Evolutionary conservation across 371 early-diverging fungal genomes (phyloP).

Genomic region (Choanephora cucurbitarum): DNA sequence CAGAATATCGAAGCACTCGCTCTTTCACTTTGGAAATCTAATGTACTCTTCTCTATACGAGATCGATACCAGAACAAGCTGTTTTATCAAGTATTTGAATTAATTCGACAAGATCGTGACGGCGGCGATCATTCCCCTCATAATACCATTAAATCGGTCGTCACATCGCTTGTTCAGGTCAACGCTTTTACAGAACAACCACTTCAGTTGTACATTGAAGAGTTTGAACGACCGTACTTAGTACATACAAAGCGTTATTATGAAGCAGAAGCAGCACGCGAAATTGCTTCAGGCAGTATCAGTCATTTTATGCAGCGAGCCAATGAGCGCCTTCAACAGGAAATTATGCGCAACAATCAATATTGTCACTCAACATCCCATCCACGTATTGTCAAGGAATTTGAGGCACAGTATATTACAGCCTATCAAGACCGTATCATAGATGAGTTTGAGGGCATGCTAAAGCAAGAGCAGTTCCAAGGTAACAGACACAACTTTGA

Average conservation of each 20-base stretch:
- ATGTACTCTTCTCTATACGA: conserved; percentile 66
- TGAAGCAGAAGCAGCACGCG: conserved; percentile 65
- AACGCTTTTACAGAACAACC: conserved; percentile 73
- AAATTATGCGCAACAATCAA: conserved; percentile 52
- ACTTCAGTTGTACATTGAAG: conserved; percentile 74
- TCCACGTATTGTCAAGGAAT: conserved; percentile 68
- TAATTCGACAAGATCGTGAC: conserved; percentile 72
- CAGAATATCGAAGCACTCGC: conserved; percentile 76
- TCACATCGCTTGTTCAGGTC: conserved; percentile 68
- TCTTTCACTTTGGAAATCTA: conserved; percentile 72
- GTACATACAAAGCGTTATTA: conserved; percentile 73
- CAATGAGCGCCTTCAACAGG: conserved; percentile 57
- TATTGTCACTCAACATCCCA: conserved; percentile 74
- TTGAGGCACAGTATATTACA: conserved; percentile 74
- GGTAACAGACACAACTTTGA: too few relatives aligned
- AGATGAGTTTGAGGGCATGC: conserved; percentile 72
- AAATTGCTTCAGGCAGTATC: conserved; percentile 59
- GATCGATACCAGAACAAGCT: conserved; percentile 64
- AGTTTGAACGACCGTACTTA: conserved; percentile 79
- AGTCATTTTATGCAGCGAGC: conserved; percentile 74
- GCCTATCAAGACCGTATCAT: conserved; percentile 69
- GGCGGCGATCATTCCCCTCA: conserved; percentile 61
- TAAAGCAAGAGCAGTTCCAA: conserved; percentile 61
- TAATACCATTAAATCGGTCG: conserved; percentile 57
- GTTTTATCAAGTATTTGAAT: conserved; percentile 70